These are phyloP conservation scores for Parasarocladium wereldwijsianum DNA, from an alignment of 2,329 filamentous ascomycete species.

Conservation along the genomic window DNA sequence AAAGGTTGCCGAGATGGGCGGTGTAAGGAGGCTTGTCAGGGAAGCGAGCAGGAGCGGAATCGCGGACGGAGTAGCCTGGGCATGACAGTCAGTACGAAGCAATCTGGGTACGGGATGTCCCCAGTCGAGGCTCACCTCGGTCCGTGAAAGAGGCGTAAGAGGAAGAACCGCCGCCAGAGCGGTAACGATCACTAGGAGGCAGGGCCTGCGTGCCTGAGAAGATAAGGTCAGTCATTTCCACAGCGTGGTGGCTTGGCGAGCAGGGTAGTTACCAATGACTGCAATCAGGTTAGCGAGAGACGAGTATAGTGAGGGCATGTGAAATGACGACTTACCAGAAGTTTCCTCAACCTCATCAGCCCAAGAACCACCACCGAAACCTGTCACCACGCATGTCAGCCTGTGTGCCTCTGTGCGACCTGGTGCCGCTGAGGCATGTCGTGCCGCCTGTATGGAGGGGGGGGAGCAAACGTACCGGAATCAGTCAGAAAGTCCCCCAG, in stretches of 20 bases:
- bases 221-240: too few relatives aligned
- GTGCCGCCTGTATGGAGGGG: neutral
- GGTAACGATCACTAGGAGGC: conserved; percentile 32
- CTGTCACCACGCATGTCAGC: conserved; percentile 16
- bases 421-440: neutral
- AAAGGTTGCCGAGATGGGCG: conserved; percentile 89
- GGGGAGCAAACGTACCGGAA: conserved; percentile 48
- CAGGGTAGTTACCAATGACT: conserved; percentile 25
- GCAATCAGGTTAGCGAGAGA: conserved; percentile 15
- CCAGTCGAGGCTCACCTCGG: conserved; percentile 20
- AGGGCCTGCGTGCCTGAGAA: conserved; percentile 41
- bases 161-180: conserved; percentile 18
- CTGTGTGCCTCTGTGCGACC: conserved; percentile 3
- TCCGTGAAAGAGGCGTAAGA: conserved; percentile 28
- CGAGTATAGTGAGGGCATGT: conserved; percentile 5
- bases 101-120: neutral
- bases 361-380: conserved; percentile 65
- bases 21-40: conserved; percentile 90
- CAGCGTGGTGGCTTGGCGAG: too few relatives aligned
- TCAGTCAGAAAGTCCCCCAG: conserved; percentile 91
- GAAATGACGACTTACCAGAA: conserved; percentile 42
- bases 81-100: conserved; percentile 8
- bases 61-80: conserved; percentile 47
- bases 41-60: conserved; percentile 52
- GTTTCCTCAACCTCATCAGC: conserved; percentile 97